Evolutionary conservation across 2,329 filamentous ascomycete species (phyloP), one percentile per base, ranked within the genome.

Genomic region (Penicillium sp.): DNA sequence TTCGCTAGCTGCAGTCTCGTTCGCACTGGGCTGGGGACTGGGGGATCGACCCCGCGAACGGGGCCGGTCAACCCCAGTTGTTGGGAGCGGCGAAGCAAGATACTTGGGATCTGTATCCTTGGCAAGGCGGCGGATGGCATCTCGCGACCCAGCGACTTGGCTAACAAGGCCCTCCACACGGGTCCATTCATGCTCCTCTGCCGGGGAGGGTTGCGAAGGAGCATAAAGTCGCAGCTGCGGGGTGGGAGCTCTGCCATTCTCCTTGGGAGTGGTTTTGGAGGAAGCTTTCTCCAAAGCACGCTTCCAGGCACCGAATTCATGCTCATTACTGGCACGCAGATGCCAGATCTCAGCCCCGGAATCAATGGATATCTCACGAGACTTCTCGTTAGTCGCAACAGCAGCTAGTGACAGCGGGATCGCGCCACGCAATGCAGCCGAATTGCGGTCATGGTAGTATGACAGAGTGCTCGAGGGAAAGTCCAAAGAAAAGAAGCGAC

Each of bases 271-370:
- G 11, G 59, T 67, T 51, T 86, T 80, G 54, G 89, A 88, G 4
- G 89, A 89, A 4, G 92, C 91, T 56, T 81, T 85, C 69, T 96
- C 90, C 42, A 99, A 75, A 0, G 91, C 92, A 39, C 80, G 79
- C 40, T 86, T 89, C 93, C 93, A 99, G 14, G 87, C 86, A 39
- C 82, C 79, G 65, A 96, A 99, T 54, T 97, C 92, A 56, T 86
- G 87, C 41, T 83, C 81, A 60, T 88, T 95, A 41, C 80, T 82
- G 3, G 93, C 89, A 62, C 85, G 86, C 27, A 99, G 76, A 72
- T 97, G 93, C 93, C 93, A 99, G 22, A 99, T 84, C 70, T 99
- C 93, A 2, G 93, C 91, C 1, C 93, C 93, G 0, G 93, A 97
- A 67, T 99, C 93, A 49, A 99, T 93, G 35, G 87, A 95, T 45